phyloP scores from a whole-genome alignment of 768 basidiomycete species.

The Tubosaeta sp. region DNA sequence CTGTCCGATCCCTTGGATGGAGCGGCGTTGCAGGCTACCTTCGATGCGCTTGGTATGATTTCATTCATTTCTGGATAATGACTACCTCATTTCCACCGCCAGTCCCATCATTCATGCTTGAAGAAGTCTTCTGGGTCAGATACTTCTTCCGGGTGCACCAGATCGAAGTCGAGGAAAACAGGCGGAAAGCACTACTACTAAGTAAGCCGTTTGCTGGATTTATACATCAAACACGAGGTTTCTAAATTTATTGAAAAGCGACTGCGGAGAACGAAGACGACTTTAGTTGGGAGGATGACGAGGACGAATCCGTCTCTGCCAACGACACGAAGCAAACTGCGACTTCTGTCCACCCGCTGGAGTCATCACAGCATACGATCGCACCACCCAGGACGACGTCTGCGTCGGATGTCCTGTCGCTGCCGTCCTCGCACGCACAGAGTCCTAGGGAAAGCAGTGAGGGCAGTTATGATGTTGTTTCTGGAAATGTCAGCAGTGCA shows the following conservation, averaged over 20 bases:
- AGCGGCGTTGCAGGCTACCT: slow-evolving; percentile 46
- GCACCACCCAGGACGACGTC: slow-evolving; percentile 20
- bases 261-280: slow-evolving; percentile 74
- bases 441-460: slow-evolving; percentile 58
- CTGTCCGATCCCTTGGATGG: slow-evolving; percentile 52
- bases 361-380: slow-evolving; percentile 23
- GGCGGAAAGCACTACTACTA: slow-evolving; percentile 71
- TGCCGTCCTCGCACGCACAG: slow-evolving; percentile 32
- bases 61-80: slow-evolving; percentile 6
- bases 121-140: slow-evolving; percentile 75
- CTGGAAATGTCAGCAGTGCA: slow-evolving; percentile 45
- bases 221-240: background rate
- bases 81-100: slow-evolving; percentile 6
- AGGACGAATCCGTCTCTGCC: slow-evolving; percentile 54
- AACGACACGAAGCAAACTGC: slow-evolving; percentile 9
- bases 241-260: slow-evolving; percentile 33
- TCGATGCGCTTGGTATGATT: slow-evolving; percentile 56
- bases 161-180: slow-evolving; percentile 72
- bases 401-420: slow-evolving; percentile 17
- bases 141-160: slow-evolving; percentile 89
- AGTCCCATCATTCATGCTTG: slow-evolving; percentile 68
- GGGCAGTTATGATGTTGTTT: slow-evolving; percentile 65
- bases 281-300: slow-evolving; percentile 90
- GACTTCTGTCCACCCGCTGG: slow-evolving; percentile 7
- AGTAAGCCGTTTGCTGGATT: slow-evolving; percentile 37